phyloP scores from a whole-genome alignment of 768 basidiomycete genomes.

The Chalciporus chontae region DNA sequence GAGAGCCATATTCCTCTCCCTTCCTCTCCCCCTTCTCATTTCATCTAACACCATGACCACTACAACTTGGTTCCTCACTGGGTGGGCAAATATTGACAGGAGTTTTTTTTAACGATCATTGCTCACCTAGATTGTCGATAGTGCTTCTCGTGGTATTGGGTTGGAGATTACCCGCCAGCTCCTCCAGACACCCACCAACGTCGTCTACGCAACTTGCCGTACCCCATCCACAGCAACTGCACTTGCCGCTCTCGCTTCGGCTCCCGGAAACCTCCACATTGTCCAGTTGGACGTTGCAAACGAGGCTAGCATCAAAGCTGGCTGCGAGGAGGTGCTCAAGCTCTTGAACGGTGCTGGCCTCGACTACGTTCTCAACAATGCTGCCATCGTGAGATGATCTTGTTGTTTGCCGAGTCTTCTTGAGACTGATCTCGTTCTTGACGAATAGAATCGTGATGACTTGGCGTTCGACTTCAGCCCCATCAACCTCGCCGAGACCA shows the following conservation, averaged over 20 bases:
- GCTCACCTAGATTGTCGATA: background rate
- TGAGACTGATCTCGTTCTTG: background rate
- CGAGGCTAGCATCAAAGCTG: conserved; percentile 23
- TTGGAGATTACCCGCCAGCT: conserved; percentile 12
- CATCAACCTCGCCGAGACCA: conserved; percentile 11
- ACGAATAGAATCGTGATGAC: conserved; percentile 23
- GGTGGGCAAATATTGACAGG: background rate
- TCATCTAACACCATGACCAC: background rate
- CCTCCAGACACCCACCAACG: conserved; percentile 11
- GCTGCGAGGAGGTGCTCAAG: conserved; percentile 19
- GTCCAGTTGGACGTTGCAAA: conserved; percentile 31
- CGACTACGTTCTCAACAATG: conserved; percentile 40
- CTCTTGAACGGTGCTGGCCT: conserved; percentile 28
- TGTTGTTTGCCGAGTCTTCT: background rate
- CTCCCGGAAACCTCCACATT: conserved; percentile 30
- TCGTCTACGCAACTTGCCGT: conserved; percentile 24
- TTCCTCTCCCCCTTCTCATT: background rate
- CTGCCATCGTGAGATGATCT: conserved; percentile 33
- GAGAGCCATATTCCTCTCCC: background rate
- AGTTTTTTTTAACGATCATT: background rate
- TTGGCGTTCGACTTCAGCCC: conserved; percentile 23
- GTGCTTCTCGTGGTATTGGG: conserved; percentile 14
- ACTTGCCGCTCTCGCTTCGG: conserved; percentile 15
- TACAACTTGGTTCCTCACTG: conserved; percentile 10
- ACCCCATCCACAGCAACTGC: conserved; percentile 15